phyloP scores from a whole-genome alignment of 768 basidiomycete genomes.

The Macrolepiota albuminosa region DNA sequence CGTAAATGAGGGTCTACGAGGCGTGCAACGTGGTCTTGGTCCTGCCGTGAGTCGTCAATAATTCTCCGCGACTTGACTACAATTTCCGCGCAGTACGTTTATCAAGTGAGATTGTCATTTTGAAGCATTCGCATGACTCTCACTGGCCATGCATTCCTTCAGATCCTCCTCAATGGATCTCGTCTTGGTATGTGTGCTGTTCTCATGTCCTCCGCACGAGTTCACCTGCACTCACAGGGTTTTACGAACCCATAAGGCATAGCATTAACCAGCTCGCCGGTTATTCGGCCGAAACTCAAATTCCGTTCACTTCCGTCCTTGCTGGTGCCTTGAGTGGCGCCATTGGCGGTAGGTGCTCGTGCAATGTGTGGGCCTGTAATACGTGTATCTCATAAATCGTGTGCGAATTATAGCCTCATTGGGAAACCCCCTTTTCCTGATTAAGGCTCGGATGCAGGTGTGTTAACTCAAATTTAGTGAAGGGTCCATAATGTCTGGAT shows the following conservation, averaged over 20 bases:
- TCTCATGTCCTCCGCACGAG: not conserved
- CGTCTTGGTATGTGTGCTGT: slow-evolving; percentile 57
- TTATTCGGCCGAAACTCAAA: slow-evolving; percentile 54
- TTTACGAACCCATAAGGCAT: slow-evolving; percentile 90
- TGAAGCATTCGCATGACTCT: slow-evolving; percentile 6
- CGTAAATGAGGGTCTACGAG: slow-evolving; percentile 83
- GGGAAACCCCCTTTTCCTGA: slow-evolving; percentile 89
- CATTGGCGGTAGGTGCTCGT: slow-evolving; percentile 66
- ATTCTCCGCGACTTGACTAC: not conserved
- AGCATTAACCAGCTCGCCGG: slow-evolving; percentile 68
- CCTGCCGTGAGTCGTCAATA: slow-evolving; percentile 65
- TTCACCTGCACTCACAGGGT: slow-evolving; percentile 47
- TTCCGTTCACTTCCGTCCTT: slow-evolving; percentile 70
- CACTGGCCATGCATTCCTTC: slow-evolving; percentile 5
- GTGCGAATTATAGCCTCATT: slow-evolving; percentile 46
- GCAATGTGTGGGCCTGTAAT: not conserved
- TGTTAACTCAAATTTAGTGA: slow-evolving; percentile 2
- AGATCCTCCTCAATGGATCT: slow-evolving; percentile 92
- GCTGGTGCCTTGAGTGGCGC: slow-evolving; percentile 91
- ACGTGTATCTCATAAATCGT: not conserved
- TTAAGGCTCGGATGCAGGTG: slow-evolving; percentile 98
- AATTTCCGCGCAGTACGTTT: slow-evolving; percentile 65
- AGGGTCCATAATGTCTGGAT: not conserved
- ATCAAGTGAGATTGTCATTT: slow-evolving; percentile 59
- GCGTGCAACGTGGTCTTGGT: slow-evolving; percentile 88